Percentiles rank a stretch among this genome's conserved stretches.
phyloP scores from a whole-genome alignment of 179 eudicot genomes.

The Drosera spatulata region DNA sequence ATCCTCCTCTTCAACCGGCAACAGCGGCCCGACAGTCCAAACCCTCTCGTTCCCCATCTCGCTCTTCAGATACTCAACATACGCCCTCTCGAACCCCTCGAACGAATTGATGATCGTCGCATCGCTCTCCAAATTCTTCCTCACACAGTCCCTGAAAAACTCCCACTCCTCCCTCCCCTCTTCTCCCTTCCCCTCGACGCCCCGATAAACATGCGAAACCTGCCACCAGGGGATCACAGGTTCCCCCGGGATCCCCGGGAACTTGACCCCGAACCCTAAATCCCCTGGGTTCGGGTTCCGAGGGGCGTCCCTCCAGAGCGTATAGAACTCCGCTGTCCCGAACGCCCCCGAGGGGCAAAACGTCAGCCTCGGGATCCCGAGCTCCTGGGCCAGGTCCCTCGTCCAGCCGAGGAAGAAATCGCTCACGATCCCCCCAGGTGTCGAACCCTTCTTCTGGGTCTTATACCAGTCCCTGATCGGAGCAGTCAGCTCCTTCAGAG shows the following conservation, averaged over 20 bases:
- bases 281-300: neutral
- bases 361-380: slow-evolving; percentile 16
- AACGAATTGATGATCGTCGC: slow-evolving; percentile 17
- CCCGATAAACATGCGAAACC: slow-evolving; percentile 1
- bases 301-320: slow-evolving; percentile 9
- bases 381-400: slow-evolving; percentile 4
- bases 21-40: slow-evolving; percentile 28
- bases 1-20: slow-evolving; percentile 4
- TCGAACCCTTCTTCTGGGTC: no score
- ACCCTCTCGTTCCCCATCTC: slow-evolving; percentile 22
- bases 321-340: slow-evolving; percentile 7
- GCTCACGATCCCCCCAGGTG: slow-evolving; percentile 1
- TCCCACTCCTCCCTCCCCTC: slow-evolving; percentile 18
- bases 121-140: slow-evolving; percentile 12
- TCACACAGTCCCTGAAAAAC: slow-evolving; percentile 2
- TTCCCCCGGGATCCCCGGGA: slow-evolving; percentile 5
- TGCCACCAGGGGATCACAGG: slow-evolving; percentile 15
- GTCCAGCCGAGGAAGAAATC: slow-evolving; percentile 26
- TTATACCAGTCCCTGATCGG: slow-evolving; percentile 10
- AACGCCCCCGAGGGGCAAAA: slow-evolving; percentile 23
- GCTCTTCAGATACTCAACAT: slow-evolving; percentile 11
- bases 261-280: neutral
- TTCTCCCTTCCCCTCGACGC: neutral
- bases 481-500: slow-evolving; percentile 4
- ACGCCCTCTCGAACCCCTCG: slow-evolving; percentile 15